Percentiles rank a stretch among this genome's conserved stretches.
phyloP scores from a whole-genome alignment of 2,329 filamentous ascomycete species.

The Nannizziopsis arthrosporioides region DNA sequence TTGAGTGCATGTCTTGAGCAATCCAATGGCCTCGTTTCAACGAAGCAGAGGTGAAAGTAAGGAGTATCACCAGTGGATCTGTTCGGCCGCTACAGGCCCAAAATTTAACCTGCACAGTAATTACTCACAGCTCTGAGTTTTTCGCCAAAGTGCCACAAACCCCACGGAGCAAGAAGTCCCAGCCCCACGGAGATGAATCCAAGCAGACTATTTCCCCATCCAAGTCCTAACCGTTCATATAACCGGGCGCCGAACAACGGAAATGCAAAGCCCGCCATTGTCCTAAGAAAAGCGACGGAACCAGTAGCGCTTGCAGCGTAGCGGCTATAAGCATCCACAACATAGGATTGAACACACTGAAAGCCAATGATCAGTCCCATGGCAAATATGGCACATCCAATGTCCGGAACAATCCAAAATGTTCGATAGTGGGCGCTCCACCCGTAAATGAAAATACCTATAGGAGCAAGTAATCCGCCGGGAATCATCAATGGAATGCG shows the following conservation, averaged over 20 bases:
- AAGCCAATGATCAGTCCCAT: conserved; percentile 37
- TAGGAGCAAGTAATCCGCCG: conserved; percentile 41
- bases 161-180: conserved; percentile 38
- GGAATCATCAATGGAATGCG: conserved; percentile 50
- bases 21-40: too few relatives aligned
- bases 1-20: too few relatives aligned
- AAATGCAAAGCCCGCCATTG: conserved; percentile 39
- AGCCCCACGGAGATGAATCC: conserved; percentile 31
- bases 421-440: conserved; percentile 41
- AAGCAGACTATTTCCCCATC: conserved; percentile 34
- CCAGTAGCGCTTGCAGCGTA: conserved; percentile 39
- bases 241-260: conserved; percentile 38
- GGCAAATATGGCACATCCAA: conserved; percentile 42
- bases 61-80: background rate
- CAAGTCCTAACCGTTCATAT: conserved; percentile 27
- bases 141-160: conserved; percentile 43
- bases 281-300: conserved; percentile 37
- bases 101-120: conserved; percentile 22
- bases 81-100: background rate
- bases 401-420: conserved; percentile 47
- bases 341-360: conserved; percentile 36
- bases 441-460: conserved; percentile 47
- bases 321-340: conserved; percentile 32
- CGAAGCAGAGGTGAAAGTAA: background rate
- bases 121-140: conserved; percentile 37